A percentile compares a stretch with the other conserved stretches of the same genome.
Conservation (phyloP, 2,329 filamentous ascomycete genomes). For the Phialophora verrucosa region DNA sequence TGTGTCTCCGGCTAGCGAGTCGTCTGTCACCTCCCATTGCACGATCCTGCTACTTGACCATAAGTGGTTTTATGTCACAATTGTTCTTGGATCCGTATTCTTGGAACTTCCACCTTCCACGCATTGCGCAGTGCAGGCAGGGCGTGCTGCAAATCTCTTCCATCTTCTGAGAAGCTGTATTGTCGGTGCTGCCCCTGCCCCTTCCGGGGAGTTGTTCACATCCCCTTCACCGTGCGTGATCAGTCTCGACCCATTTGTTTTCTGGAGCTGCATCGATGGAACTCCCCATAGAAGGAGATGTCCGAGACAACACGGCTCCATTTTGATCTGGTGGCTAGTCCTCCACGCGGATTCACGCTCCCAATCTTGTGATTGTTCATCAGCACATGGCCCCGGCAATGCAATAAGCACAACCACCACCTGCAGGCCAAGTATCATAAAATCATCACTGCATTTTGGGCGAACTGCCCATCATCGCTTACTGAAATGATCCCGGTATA, state of each 20-base stretch:
- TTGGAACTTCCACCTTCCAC: slow-evolving; percentile 17
- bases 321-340: slow-evolving; percentile 16
- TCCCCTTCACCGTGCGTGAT: slow-evolving; percentile 16
- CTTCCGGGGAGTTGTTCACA: slow-evolving; percentile 14
- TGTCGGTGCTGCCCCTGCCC: background rate
- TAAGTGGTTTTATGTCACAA: slow-evolving; percentile 19
- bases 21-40: background rate
- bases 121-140: slow-evolving; percentile 19
- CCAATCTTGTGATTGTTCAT: slow-evolving; percentile 48
- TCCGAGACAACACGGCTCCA: slow-evolving; percentile 25
- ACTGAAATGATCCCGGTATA: slow-evolving; percentile 30
- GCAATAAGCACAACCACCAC: background rate
- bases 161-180: slow-evolving; percentile 11
- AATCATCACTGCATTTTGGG: slow-evolving; percentile 8
- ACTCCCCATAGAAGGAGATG: slow-evolving; percentile 15
- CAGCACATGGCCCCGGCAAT: slow-evolving; percentile 53
- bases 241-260: slow-evolving; percentile 24
- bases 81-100: slow-evolving; percentile 1
- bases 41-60: slow-evolving; percentile 10
- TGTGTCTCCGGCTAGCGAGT: background rate
- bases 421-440: background rate
- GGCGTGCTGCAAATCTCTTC: slow-evolving; percentile 22
- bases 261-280: slow-evolving; percentile 21
- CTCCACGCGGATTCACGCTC: slow-evolving; percentile 44
- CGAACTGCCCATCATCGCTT: slow-evolving; percentile 8